phyloP scores from a whole-genome alignment of 129 eudicot species.

The Apium graveolens region DNA sequence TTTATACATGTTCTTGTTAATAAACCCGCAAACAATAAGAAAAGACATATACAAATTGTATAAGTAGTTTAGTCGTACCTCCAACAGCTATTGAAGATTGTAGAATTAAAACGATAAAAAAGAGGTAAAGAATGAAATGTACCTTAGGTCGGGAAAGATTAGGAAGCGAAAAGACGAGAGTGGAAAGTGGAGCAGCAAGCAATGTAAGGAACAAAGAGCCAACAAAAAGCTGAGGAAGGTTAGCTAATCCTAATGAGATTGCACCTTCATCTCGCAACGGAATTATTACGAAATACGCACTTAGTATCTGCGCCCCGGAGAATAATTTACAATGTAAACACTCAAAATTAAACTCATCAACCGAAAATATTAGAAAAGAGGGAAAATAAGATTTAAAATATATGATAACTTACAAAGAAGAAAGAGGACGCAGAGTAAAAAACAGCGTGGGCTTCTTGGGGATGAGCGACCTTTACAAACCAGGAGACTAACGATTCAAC shows the following conservation, averaged over 20 bases:
- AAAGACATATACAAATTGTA: no score
- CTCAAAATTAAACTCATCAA: no score
- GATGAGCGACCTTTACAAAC: conserved; percentile 8
- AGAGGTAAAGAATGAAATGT: background rate
- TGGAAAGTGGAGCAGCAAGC: conserved; percentile 76
- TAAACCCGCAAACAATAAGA: no score
- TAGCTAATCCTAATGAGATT: conserved; percentile 61
- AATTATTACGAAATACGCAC: conserved; percentile 83
- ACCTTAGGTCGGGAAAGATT: conserved; percentile 62
- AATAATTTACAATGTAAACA: no score
- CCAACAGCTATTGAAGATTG: no score
- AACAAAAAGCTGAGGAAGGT: conserved; percentile 68
- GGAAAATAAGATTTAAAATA: background rate
- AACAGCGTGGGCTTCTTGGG: conserved; percentile 3
- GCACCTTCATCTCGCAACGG: conserved; percentile 98
- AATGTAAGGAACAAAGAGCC: conserved; percentile 79
- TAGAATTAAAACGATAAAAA: no score
- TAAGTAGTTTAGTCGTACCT: no score
- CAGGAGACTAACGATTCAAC: background rate
- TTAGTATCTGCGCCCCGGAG: conserved; percentile 45
- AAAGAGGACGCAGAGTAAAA: conserved; percentile 3
- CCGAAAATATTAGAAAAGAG: no score
- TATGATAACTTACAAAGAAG: background rate
- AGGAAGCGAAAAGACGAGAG: conserved; percentile 62
- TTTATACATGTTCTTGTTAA: no score